These are phyloP conservation scores for Camellia oleifera DNA, from an alignment of 179 eudicot species.

Conservation along the genomic window DNA sequence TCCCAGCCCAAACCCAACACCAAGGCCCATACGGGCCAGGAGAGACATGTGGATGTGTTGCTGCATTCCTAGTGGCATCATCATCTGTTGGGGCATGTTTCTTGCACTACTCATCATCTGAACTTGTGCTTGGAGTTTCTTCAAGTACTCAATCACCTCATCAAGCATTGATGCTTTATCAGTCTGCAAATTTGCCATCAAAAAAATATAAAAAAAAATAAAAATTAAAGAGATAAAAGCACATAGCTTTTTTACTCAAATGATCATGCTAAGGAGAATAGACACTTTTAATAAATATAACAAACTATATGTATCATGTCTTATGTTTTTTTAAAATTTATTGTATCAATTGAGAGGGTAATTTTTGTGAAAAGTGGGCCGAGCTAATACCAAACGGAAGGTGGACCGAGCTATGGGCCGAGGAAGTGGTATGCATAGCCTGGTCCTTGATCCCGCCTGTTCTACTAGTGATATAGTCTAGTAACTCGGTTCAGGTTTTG, in stretches of 20 bases:
- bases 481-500: too few species aligned
- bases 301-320: too few species aligned
- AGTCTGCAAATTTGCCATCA: constrained; percentile 38
- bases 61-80: constrained; percentile 61
- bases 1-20: constrained; percentile 41
- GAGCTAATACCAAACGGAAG: too few species aligned
- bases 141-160: constrained; percentile 81
- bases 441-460: too few species aligned
- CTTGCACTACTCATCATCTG: constrained; percentile 58
- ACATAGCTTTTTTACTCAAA: neutral
- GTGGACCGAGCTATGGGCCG: too few species aligned
- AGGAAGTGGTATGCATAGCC: too few species aligned
- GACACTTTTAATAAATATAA: too few species aligned
- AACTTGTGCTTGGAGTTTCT: constrained; percentile 83
- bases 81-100: constrained; percentile 52
- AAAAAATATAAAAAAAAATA: neutral
- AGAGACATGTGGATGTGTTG: constrained; percentile 84
- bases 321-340: too few species aligned
- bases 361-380: too few species aligned
- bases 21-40: constrained; percentile 52
- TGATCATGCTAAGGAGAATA: too few species aligned
- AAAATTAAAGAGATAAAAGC: neutral
- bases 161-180: constrained; percentile 96
- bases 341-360: too few species aligned
- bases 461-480: too few species aligned